Conservation (phyloP, 768 basidiomycete species). For the Russula earlei region DNA sequence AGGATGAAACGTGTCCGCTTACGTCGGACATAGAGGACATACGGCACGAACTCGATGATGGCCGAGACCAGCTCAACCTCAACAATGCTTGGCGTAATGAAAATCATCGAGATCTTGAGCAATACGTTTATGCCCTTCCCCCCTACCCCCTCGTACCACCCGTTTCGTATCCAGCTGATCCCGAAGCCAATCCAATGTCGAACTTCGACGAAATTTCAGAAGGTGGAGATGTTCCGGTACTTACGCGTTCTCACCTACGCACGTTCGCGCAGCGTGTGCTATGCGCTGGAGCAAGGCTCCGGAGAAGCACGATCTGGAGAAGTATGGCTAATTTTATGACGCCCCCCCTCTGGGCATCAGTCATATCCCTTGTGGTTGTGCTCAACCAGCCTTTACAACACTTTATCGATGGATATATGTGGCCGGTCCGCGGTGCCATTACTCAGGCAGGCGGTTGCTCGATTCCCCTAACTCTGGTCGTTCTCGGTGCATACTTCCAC, state of each 20-base stretch:
- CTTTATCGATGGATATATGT: slow-evolving; percentile 49
- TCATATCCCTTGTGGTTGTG: slow-evolving; percentile 67
- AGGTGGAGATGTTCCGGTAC: slow-evolving; percentile 20
- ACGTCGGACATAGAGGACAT: too few relatives aligned
- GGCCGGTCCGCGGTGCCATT: slow-evolving; percentile 58
- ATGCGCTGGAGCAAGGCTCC: slow-evolving; percentile 23
- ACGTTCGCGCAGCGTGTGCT: slow-evolving; percentile 24
- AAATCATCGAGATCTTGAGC: neutral
- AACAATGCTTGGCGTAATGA: neutral
- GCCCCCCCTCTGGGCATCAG: slow-evolving; percentile 73
- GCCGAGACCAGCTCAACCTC: neutral
- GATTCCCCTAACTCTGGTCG: slow-evolving; percentile 82
- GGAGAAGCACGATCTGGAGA: slow-evolving; percentile 28
- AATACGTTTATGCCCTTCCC: slow-evolving; percentile 46
- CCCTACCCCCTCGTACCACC: slow-evolving; percentile 27
- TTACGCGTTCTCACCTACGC: slow-evolving; percentile 20
- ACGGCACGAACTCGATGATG: neutral
- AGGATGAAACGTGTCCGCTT: neutral
- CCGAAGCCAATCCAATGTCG: neutral
- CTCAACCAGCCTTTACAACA: slow-evolving; percentile 68
- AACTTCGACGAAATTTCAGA: slow-evolving; percentile 20
- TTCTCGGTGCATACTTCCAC: slow-evolving; percentile 89
- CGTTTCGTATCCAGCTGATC: neutral
- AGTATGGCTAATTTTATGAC: slow-evolving; percentile 72
- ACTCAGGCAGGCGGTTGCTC: slow-evolving; percentile 62